phyloP scores from a whole-genome alignment of 106 monocot genomes.

The Gastrodia elata region DNA sequence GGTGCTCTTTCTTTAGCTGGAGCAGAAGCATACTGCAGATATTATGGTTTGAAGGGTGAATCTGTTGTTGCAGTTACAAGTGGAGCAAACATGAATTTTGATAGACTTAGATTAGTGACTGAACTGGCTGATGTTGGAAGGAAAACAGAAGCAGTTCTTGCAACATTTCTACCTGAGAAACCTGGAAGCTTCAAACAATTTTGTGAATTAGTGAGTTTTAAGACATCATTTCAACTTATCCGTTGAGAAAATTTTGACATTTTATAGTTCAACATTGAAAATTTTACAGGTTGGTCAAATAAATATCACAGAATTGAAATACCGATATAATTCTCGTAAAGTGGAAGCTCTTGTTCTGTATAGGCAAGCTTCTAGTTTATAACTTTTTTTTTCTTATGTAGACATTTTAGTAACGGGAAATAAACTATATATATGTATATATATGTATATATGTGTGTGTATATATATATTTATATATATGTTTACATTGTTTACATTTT shows the following conservation, averaged over 20 bases:
- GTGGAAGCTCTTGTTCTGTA: slow-evolving; percentile 88
- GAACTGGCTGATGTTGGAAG: slow-evolving; percentile 99
- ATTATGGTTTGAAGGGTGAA: slow-evolving; percentile 77
- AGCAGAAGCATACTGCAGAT: slow-evolving; percentile 97
- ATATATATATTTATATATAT: no score
- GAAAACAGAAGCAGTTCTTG: slow-evolving; percentile 91
- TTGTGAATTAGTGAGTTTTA: slow-evolving; percentile 43
- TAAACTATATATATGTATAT: no score
- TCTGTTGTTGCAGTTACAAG: slow-evolving; percentile 85
- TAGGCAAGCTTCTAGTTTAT: slow-evolving; percentile 36
- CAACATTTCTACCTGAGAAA: slow-evolving; percentile 71
- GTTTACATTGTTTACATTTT: no score
- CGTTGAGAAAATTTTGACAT: not conserved
- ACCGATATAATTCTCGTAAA: slow-evolving; percentile 73
- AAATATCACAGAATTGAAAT: slow-evolving; percentile 98
- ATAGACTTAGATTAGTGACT: slow-evolving; percentile 84
- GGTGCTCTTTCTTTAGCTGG: slow-evolving; percentile 95
- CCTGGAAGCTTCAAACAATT: slow-evolving; percentile 79
- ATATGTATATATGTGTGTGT: no score
- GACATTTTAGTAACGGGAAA: not conserved
- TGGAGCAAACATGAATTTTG: slow-evolving; percentile 99
- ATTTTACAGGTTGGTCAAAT: slow-evolving; percentile 68
- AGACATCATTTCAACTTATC: not conserved
- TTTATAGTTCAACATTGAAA: not conserved
- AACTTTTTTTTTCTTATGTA: not conserved